Evolutionary conservation across 768 basidiomycete genomes (phyloP).

Genomic region (Mycena galericulata): DNA sequence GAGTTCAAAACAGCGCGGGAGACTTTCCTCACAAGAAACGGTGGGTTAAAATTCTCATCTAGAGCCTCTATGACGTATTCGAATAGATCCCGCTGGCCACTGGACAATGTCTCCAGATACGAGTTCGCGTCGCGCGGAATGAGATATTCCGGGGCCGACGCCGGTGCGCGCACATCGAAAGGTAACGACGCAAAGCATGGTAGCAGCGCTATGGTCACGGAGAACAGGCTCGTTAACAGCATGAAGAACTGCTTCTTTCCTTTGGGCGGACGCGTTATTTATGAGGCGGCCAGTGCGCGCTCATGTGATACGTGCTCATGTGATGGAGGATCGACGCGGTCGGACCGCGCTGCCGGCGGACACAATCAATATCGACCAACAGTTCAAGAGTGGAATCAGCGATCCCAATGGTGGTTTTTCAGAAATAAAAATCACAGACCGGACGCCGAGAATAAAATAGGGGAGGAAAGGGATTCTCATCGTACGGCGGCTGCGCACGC

Average conservation of each 20-base stretch:
- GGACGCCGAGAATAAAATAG: too few species aligned
- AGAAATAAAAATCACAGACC: too few species aligned
- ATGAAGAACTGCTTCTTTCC: neutral
- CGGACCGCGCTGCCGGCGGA: neutral
- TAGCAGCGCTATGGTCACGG: neutral
- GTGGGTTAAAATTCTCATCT: constrained; percentile 41
- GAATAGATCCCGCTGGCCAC: constrained; percentile 39
- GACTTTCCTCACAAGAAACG: constrained; percentile 37
- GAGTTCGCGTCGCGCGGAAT: constrained; percentile 24
- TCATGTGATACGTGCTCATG: neutral
- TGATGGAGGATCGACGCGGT: neutral
- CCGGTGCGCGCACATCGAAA: neutral
- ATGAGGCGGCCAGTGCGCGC: neutral
- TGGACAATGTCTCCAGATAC: constrained; percentile 37
- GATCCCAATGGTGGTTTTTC: too few species aligned
- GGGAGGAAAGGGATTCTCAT: too few species aligned
- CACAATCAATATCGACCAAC: too few species aligned
- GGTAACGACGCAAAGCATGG: neutral
- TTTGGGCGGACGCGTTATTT: neutral
- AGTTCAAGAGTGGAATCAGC: too few species aligned
- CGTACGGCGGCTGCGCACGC: too few species aligned
- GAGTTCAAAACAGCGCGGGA: too few species aligned
- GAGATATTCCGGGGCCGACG: neutral
- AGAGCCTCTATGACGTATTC: constrained; percentile 41
- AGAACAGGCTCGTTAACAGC: neutral